Base-by-base conservation (phyloP, 345 rosid genomes). In the Euclidium syriacum region DNA sequence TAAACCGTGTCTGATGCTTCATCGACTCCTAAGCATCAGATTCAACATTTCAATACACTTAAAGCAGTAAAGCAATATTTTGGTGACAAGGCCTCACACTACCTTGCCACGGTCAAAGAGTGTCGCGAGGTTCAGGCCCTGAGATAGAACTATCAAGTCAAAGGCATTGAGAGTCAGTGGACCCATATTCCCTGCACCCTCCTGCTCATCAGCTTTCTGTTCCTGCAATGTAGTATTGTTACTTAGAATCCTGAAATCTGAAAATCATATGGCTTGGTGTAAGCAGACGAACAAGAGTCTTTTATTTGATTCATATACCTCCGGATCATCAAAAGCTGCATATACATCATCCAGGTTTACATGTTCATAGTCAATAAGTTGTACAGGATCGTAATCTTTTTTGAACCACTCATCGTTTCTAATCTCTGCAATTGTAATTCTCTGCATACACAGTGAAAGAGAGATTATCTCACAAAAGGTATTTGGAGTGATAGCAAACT, bases 111-210 rank as follows among this genome's bases (percentile, higher is more conserved):
- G 85, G 72, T 89, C 91, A 74, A 94, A 94, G 22, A 94, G 80
- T 9, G 96, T 75, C 59, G 96, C 86, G 26, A 94, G 99, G 71
- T 94, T 94, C 70, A 94, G 73, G 50, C 99, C 99, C 74, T 87
- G 99, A 56, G 99, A 94, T 50, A 94, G 76, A 78, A 87, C 75
- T 64, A 89, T 89, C 55, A 94, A 55, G 80, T 94, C 99, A 27
- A 94, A 94, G 22, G 99, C 99, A 80, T 92, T 92, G 35, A 92
- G 89, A 77, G 64, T 78, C 79, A 94, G 66, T 23, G 99, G 99
- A 65, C 90, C 87, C 3, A 70, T 71, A 67, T 89, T 88, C 57
- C 81, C 84, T 54, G 67, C 73, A 43, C 82, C 66, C 9, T 58
- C 52, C 20, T 76, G 85, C 75, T 82, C 82, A 65, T 75, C 74